Evolutionary conservation across 345 rosid species (phyloP), one percentile per base, ranked within the genome.

Genomic region (Durio zibethinus): DNA sequence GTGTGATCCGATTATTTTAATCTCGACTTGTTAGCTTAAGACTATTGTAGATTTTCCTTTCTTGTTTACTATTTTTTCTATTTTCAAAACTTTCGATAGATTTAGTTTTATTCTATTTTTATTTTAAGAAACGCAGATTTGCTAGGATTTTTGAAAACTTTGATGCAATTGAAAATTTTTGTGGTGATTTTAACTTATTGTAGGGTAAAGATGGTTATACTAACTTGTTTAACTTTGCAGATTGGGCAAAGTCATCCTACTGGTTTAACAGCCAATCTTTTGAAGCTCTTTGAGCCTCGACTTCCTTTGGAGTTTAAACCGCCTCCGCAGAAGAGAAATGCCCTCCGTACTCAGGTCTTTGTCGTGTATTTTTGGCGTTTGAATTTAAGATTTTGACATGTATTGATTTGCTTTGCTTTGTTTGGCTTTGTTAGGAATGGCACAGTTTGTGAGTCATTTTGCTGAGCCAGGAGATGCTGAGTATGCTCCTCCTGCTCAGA

Each of bases 171-270:
- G 1, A 68, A 68, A 45, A 7, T 7, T 25, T 20, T 20, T 47
- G 9, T 48, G 9, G 42, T 29, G 74, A 70, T 48, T 40, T 43
- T 68, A 25, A 14, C 23, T 68, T 43, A 5, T 23, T 68, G 5
- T 5, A 31, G 27, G 31, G 25, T 11, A 18, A 72, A 50, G 61
- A 72, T 52, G 35, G 14, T 21, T 12, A 54, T 56, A 27, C 23
- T 7, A 56, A 54, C 21, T 54, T 73, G 36, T 23, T 56, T 21
- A 57, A 29, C 38, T 60, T 27, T 75, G 85, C 94, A 96, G 99
- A 96, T 96, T 86, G 98, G 98, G 76, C 97, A 92, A 82, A 93
- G 94, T 78, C 99, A 96, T 62, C 99, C 98, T 0, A 96, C 98
- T 40, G 99, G 98, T 64, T 85, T 96, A 80, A 96, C 99, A 40